A percentile compares a stretch with the other conserved stretches of the same genome.
phyloP scores from a whole-genome alignment of 1,139 yeast species.

The Sporopachydermia cereana region DNA sequence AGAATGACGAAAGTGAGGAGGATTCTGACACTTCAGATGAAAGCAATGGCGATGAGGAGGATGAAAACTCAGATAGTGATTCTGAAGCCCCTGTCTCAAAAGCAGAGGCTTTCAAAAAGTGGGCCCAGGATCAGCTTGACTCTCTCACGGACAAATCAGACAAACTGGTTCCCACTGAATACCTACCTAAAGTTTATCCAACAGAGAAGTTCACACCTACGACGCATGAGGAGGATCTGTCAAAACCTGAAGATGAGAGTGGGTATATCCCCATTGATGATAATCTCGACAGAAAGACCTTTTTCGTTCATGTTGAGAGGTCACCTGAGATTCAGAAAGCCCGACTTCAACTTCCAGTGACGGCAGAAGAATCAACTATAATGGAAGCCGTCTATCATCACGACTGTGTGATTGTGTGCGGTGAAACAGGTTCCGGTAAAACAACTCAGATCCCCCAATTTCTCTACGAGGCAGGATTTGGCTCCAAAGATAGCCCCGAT shows the following conservation, averaged over 20 bases:
- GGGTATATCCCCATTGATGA: slow-evolving; percentile 46
- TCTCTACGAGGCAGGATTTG: slow-evolving; percentile 81
- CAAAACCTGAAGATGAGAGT: slow-evolving; percentile 44
- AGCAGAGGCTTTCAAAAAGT: slow-evolving; percentile 38
- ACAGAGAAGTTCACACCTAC: slow-evolving; percentile 38
- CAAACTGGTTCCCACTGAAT: slow-evolving; percentile 28
- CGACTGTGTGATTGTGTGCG: slow-evolving; percentile 85
- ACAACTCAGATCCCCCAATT: slow-evolving; percentile 97
- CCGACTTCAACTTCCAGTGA: slow-evolving; percentile 75
- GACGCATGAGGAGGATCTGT: slow-evolving; percentile 50
- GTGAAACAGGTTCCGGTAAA: slow-evolving; percentile 98
- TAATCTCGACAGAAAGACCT: slow-evolving; percentile 45
- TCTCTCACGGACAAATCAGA: slow-evolving; percentile 13
- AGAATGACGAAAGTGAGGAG: slow-evolving; percentile 9
- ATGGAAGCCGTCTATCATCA: slow-evolving; percentile 95
- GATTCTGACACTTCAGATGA: slow-evolving; percentile 16
- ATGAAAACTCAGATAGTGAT: slow-evolving; percentile 14
- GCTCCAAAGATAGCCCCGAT: slow-evolving; percentile 42
- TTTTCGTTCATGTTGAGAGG: slow-evolving; percentile 58
- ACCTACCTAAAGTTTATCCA: slow-evolving; percentile 30
- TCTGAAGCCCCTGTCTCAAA: slow-evolving; percentile 17
- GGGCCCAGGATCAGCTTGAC: slow-evolving; percentile 37
- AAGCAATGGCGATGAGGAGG: slow-evolving; percentile 19
- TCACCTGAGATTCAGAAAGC: slow-evolving; percentile 50
- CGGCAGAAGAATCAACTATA: slow-evolving; percentile 79